These are phyloP conservation scores for Annulohypoxylon bovei DNA, from an alignment of 495 filamentous ascomycete genomes.

Conservation along the genomic window DNA sequence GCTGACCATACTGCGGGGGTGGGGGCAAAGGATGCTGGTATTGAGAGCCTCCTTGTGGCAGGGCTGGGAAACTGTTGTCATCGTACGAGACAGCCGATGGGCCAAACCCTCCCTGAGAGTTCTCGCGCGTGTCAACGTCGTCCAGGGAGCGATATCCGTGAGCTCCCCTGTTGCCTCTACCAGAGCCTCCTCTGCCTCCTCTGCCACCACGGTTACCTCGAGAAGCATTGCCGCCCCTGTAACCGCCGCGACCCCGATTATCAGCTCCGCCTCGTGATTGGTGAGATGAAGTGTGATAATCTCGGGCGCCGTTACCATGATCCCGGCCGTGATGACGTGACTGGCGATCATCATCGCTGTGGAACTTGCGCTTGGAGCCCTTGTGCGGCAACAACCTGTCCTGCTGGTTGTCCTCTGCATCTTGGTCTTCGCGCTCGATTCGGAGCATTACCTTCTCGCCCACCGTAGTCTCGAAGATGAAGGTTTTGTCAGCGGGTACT, in stretches of 20 bases:
- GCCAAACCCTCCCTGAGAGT: constrained; percentile 44
- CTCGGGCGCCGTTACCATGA: constrained; percentile 49
- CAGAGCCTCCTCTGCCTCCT: constrained; percentile 33
- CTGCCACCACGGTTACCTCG: constrained; percentile 38
- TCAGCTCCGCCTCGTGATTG: constrained; percentile 60
- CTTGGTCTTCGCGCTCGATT: constrained; percentile 73
- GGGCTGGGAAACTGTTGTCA: constrained; percentile 47
- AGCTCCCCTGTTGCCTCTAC: constrained; percentile 54
- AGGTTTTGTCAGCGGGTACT: constrained; percentile 68
- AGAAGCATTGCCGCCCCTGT: constrained; percentile 38
- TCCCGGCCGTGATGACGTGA: constrained; percentile 44
- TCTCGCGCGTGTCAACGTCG: constrained; percentile 54
- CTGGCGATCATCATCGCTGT: constrained; percentile 59
- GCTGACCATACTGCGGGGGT: constrained; percentile 36
- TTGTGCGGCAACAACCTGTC: constrained; percentile 67
- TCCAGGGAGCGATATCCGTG: constrained; percentile 60
- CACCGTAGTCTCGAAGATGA: constrained; percentile 80
- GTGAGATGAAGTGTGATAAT: constrained; percentile 50
- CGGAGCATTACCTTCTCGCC: constrained; percentile 86
- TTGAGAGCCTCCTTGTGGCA: constrained; percentile 28
- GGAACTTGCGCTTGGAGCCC: constrained; percentile 65
- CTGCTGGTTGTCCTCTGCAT: constrained; percentile 67
- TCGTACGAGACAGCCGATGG: constrained; percentile 54
- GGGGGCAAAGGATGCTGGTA: constrained; percentile 24
- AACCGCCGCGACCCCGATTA: constrained; percentile 55